Evolutionary conservation across 768 basidiomycete species (phyloP), one percentile per base, ranked within the genome.

Genomic region (Sporobolomyces pararoseus): DNA sequence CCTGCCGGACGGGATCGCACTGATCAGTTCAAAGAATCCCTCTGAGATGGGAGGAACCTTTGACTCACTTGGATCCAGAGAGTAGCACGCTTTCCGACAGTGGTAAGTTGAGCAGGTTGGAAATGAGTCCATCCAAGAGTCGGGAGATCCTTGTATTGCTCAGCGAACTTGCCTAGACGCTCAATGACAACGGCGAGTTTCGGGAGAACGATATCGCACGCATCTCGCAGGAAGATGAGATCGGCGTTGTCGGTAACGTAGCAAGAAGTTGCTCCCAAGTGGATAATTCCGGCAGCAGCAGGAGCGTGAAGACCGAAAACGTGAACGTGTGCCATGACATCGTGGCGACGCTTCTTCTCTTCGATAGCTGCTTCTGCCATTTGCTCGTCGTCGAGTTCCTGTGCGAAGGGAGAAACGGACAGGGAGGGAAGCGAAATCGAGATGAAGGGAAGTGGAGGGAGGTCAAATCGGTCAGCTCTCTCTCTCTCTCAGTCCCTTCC

Each of bases 201-300:
- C 65, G 86, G 84, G 51, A 97, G 84, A 73, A 98, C 85, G 79
- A 90, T 85, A 7, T 86, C 85, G 52, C 97, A 85, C 10, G 88
- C 96, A 63, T 88, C 85, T 70, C 90, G 91, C 42, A 98, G 83
- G 82, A 99, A 99, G 79, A 98, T 98, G 57, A 99, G 84, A 81
- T 99, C 96, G 59, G 96, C 95, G 79, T 99, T 99, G 81, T 99
- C 96, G 34, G 96, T 98, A 63, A 98, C 96, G 82, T 94, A 99
- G 82, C 96, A 99, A 2, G 95, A 98, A 13, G 96, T 99, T 34
- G 95, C 95, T 51, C 95, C 95, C 50, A 98, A 81, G 79, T 91
- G 76, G 49, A 76, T 77, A 70, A 76, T 77, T 16, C 70, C 70
- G 7, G 76, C 77, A 3, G 72, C 75, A 37, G 75, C 68, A 21